Evolutionary conservation across 495 filamentous ascomycete species (phyloP), one percentile per base, ranked within the genome.

Genomic region (Talaromyces stipitatus): DNA sequence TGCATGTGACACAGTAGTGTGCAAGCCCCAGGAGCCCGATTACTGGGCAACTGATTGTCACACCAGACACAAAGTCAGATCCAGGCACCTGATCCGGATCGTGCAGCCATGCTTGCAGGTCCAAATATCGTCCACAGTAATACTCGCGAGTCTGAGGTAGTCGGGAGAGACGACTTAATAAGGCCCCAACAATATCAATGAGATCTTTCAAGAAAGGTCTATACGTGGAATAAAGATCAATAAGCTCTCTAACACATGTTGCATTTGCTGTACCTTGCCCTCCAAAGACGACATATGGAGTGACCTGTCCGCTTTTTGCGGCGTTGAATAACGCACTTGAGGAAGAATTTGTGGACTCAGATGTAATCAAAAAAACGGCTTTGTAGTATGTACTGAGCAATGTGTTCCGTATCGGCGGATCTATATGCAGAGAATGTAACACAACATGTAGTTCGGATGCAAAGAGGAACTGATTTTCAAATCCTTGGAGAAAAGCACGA

Each of bases 361-460:
- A 36, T n/a, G 33, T 36, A 36, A 36, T n/a, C 14, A 36, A 6
- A n/a, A n/a, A n/a, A 5, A 36, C 33, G 16, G 33, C 33, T 36
- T 36, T 36, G 65, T 94, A 96, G 78, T 98, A 98, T 68, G 86
- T 84, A 64, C 82, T 79, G 7, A 96, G 85, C 7, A 94, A 90
- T 60, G 87, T 78, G 32, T 90, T 80, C 75, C 96, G 95, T 77
- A 96, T 98, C 54, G 83, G 75, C 43, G 85, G 79, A 60, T 95
- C 96, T 56, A 94, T 92, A 0, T 92, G 91, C 3, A 97, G 78
- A 9, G 80, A 81, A 26, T 90, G 85, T 27, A 87, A 89, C 20
- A 97, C 69, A 4, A 91, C 92, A 66, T 98, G 94, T 43, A 97
- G 88, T 56, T 98, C 94, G 61, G 97, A 97, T 43, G 91, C 94